Percentiles rank a stretch among this genome's conserved stretches.
These are phyloP conservation scores for Paramarasmius palmivorus DNA, from an alignment of 1,284 basidiomycete genomes.

Conservation along the genomic window DNA sequence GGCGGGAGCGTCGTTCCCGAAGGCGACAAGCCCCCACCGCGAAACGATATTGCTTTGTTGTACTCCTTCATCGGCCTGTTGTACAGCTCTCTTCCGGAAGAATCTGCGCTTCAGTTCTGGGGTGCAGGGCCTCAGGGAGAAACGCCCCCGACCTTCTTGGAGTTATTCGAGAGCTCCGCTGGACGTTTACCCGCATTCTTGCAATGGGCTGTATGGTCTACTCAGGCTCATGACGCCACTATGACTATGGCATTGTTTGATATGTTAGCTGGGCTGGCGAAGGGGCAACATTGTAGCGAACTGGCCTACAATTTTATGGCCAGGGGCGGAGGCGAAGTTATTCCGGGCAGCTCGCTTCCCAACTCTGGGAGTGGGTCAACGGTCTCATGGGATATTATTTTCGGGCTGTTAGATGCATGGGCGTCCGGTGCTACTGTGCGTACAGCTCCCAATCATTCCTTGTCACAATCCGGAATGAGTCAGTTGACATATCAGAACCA, in stretches of 20 bases:
- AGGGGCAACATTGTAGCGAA: slow-evolving; percentile 83
- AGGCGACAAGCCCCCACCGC: slow-evolving; percentile 43
- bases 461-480: background rate
- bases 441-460: slow-evolving; percentile 10
- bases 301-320: slow-evolving; percentile 85
- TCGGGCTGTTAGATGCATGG: slow-evolving; percentile 47
- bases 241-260: slow-evolving; percentile 84
- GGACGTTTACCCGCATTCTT: slow-evolving; percentile 80
- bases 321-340: slow-evolving; percentile 61
- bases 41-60: slow-evolving; percentile 84
- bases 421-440: slow-evolving; percentile 32
- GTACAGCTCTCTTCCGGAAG: slow-evolving; percentile 73
- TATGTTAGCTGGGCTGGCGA: slow-evolving; percentile 85
- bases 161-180: slow-evolving; percentile 55
- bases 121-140: slow-evolving; percentile 56
- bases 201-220: slow-evolving; percentile 86
- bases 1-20: slow-evolving; percentile 41
- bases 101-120: slow-evolving; percentile 86
- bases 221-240: slow-evolving; percentile 69
- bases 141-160: slow-evolving; percentile 47
- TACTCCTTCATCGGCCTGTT: slow-evolving; percentile 83
- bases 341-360: slow-evolving; percentile 52
- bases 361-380: slow-evolving; percentile 36
- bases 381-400: slow-evolving; percentile 47
- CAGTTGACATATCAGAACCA: slow-evolving; percentile 5